phyloP scores from a whole-genome alignment of 73 alveolate species.

The Tetrahymena malaccensis region DNA sequence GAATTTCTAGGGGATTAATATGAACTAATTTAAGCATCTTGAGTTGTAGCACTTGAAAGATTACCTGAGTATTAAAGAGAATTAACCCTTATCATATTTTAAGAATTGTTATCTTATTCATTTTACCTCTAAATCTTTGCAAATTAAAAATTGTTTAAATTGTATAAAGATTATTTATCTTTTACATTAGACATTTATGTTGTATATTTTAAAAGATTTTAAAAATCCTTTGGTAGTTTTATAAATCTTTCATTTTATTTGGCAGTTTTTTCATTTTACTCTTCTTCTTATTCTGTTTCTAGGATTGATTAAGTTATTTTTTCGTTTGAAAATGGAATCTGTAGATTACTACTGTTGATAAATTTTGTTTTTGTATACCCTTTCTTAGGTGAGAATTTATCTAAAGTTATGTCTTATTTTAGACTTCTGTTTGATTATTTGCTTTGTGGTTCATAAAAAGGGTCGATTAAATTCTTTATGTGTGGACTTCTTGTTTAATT shows the following conservation, averaged over 20 bases:
- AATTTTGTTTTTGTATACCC: background rate
- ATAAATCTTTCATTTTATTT: background rate
- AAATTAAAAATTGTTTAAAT: background rate
- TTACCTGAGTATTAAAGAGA: background rate
- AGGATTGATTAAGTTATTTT: background rate
- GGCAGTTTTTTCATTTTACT: background rate
- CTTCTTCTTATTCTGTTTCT: background rate
- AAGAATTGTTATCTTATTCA: background rate
- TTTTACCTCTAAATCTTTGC: background rate
- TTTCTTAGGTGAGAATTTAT: background rate
- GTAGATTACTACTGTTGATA: background rate
- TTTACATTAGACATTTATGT: background rate
- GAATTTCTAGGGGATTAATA: background rate
- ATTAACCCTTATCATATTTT: background rate
- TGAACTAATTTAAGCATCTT: background rate
- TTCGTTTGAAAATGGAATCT: background rate
- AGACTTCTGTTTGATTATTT: background rate
- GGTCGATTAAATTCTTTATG: background rate
- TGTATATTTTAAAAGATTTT: background rate
- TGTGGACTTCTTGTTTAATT: background rate
- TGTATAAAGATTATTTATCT: background rate
- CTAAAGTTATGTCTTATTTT: background rate
- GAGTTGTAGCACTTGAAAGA: background rate
- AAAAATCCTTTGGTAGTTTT: background rate
- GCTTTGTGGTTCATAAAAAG: background rate